Evolutionary conservation across 73 alveolate genomes (phyloP).

Genomic region (Paraurostyla sp.): DNA sequence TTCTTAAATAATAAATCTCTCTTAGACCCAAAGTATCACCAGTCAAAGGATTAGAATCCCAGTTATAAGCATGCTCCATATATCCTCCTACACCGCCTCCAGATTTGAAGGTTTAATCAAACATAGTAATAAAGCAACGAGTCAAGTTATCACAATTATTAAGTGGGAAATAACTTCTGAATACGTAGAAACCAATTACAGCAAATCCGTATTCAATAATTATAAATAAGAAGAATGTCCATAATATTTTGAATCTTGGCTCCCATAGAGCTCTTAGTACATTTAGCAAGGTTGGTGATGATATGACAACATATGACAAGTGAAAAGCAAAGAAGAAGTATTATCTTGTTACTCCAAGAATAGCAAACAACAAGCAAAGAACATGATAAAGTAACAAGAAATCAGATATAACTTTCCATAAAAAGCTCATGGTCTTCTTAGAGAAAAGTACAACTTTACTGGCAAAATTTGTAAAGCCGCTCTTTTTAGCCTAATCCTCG

Average conservation of each 20-base stretch:
- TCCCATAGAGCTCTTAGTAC: slow-evolving; percentile 56
- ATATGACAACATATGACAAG: slow-evolving; percentile 40
- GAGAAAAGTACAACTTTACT: too few species aligned
- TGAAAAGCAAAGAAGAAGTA: slow-evolving; percentile 57
- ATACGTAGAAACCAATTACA: slow-evolving; percentile 23
- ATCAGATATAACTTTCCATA: not conserved
- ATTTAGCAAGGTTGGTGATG: slow-evolving; percentile 40
- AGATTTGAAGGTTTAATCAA: slow-evolving; percentile 46
- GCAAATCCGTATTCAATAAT: slow-evolving; percentile 50
- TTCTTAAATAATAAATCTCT: slow-evolving; percentile 61
- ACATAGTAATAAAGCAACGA: slow-evolving; percentile 37
- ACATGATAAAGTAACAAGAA: slow-evolving; percentile 12
- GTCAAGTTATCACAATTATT: slow-evolving; percentile 33
- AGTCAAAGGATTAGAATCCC: too few species aligned
- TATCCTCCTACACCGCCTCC: slow-evolving; percentile 65
- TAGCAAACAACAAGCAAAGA: slow-evolving; percentile 8
- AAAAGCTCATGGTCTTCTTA: too few species aligned
- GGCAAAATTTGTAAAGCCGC: too few species aligned
- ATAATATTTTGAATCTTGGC: slow-evolving; percentile 11
- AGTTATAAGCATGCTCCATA: not conserved
- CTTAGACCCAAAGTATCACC: not conserved
- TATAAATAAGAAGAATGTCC: slow-evolving; percentile 29
- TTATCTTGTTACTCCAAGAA: slow-evolving; percentile 42
- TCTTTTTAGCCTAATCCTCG: too few species aligned
- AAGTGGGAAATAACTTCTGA: not conserved